phyloP scores from a whole-genome alignment of 495 filamentous ascomycete species.

The Penicillium fimorum region DNA sequence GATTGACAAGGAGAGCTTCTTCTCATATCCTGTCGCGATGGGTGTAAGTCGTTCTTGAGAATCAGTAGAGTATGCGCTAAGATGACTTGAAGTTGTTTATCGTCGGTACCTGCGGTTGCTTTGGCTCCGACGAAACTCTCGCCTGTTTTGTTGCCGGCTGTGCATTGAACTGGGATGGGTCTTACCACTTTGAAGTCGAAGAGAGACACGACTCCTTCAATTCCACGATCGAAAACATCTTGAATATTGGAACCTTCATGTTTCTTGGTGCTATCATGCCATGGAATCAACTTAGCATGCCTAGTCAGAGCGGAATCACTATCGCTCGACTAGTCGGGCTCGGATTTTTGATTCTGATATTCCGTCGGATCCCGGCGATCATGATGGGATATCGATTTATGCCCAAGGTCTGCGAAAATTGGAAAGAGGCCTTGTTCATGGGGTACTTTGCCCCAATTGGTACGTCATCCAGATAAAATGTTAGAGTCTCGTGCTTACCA shows the following conservation, averaged over 20 bases:
- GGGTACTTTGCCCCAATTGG: conserved; percentile 44
- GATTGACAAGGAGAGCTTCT: conserved; percentile 39
- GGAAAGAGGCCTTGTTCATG: conserved; percentile 44
- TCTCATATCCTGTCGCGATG: conserved; percentile 31
- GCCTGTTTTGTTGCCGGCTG: conserved; percentile 42
- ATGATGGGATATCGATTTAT: conserved; percentile 40
- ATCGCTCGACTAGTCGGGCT: conserved; percentile 30
- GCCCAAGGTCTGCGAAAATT: conserved; percentile 33
- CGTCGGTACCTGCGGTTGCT: conserved; percentile 41
- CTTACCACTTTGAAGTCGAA: conserved; percentile 35
- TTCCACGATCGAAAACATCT: conserved; percentile 29
- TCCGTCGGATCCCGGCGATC: conserved; percentile 40
- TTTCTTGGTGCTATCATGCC: conserved; percentile 45
- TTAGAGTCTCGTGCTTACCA: conserved; percentile 4
- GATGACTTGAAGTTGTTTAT: conserved; percentile 27
- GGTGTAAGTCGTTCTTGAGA: conserved; percentile 24
- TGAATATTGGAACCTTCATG: conserved; percentile 46
- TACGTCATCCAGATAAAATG: conserved; percentile 9
- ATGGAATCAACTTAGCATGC: conserved; percentile 34
- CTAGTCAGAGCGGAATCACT: conserved; percentile 32
- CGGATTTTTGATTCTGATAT: conserved; percentile 34
- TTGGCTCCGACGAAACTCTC: conserved; percentile 42
- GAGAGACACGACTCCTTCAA: conserved; percentile 43
- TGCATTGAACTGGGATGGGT: conserved; percentile 41
- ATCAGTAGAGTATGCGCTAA: conserved; percentile 1